These are phyloP conservation scores for Amaranthus cruentus DNA, from an alignment of 148 eudicot genomes.

Conservation along the genomic window DNA sequence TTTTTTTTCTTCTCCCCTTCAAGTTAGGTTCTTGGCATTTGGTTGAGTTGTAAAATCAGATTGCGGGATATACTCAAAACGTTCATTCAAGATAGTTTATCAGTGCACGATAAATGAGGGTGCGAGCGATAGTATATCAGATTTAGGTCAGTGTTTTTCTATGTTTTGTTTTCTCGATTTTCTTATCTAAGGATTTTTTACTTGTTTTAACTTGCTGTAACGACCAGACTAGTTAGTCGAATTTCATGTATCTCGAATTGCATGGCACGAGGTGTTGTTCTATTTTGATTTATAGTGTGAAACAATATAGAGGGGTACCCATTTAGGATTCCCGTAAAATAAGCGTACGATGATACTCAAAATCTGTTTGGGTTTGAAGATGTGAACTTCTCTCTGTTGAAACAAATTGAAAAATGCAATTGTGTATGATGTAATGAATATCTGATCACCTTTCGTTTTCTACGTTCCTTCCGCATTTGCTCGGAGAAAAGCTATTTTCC, in stretches of 20 bases:
- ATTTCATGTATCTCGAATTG: constrained; percentile 32
- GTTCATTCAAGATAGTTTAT: constrained; percentile 33
- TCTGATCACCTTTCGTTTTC: constrained; percentile 2
- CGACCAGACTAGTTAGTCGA: constrained; percentile 29
- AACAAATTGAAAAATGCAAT: constrained; percentile 18
- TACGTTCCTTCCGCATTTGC: not conserved
- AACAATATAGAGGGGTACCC: constrained; percentile 37
- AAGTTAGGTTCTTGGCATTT: constrained; percentile 39
- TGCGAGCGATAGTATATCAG: constrained; percentile 30
- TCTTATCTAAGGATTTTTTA: constrained; percentile 1
- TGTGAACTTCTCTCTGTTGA: constrained; percentile 11
- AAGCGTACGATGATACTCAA: constrained; percentile 23
- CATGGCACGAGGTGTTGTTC: constrained; percentile 37
- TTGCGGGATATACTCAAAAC: constrained; percentile 41
- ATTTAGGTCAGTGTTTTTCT: constrained; percentile 31
- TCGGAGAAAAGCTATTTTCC: not conserved
- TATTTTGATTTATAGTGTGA: constrained; percentile 40
- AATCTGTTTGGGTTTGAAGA: constrained; percentile 18
- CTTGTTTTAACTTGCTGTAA: constrained; percentile 26
- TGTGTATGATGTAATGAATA: constrained; percentile 8
- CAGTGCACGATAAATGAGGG: constrained; percentile 35
- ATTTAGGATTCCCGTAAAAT: constrained; percentile 35
- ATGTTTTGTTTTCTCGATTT: not conserved
- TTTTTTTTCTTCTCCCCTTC: constrained; percentile 6
- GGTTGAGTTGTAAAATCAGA: constrained; percentile 47